These are phyloP conservation scores for Colletotrichum scovillei DNA, from an alignment of 2,329 filamentous ascomycete genomes.

Conservation along the genomic window DNA sequence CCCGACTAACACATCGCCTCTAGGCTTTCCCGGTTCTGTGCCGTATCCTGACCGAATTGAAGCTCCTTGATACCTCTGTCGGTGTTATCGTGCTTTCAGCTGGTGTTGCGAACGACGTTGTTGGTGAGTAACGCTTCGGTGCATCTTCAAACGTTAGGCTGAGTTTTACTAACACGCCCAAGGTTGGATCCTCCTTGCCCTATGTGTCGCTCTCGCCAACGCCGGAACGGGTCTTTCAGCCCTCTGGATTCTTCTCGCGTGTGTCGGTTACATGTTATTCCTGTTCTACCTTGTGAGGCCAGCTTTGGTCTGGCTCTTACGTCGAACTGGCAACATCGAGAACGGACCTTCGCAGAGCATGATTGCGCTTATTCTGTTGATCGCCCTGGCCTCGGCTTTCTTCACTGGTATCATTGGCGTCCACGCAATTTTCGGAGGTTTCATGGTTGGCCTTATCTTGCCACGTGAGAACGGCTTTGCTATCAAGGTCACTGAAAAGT, in stretches of 20 bases:
- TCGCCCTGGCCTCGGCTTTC: constrained; percentile 83
- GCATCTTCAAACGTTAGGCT: constrained; percentile 68
- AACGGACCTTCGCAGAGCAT: constrained; percentile 90
- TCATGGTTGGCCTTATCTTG: constrained; percentile 88
- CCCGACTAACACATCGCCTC: constrained; percentile 16
- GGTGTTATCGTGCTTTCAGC: constrained; percentile 91
- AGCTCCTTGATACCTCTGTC: constrained; percentile 84
- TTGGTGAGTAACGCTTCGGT: constrained; percentile 45
- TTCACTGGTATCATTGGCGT: constrained; percentile 92
- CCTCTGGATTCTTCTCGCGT: constrained; percentile 84
- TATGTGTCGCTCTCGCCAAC: constrained; percentile 94
- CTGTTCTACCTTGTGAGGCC: constrained; percentile 80
- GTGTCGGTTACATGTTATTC: constrained; percentile 80
- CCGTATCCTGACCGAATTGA: constrained; percentile 91
- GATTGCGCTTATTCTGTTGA: constrained; percentile 82
- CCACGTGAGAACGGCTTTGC: constrained; percentile 91
- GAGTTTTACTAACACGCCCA: constrained; percentile 63
- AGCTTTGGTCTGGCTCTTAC: constrained; percentile 78
- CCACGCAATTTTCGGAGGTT: constrained; percentile 94
- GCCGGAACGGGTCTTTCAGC: constrained; percentile 84
- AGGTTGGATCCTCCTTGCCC: constrained; percentile 86
- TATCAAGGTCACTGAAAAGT: constrained; percentile 91
- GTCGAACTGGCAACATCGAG: constrained; percentile 80
- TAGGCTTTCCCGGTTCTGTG: constrained; percentile 87
- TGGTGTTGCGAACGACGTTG: constrained; percentile 88